A percentile compares a stretch with the other conserved stretches of the same genome.
phyloP scores from a whole-genome alignment of 805 yeast species.

The Saturnispora saitoi region DNA sequence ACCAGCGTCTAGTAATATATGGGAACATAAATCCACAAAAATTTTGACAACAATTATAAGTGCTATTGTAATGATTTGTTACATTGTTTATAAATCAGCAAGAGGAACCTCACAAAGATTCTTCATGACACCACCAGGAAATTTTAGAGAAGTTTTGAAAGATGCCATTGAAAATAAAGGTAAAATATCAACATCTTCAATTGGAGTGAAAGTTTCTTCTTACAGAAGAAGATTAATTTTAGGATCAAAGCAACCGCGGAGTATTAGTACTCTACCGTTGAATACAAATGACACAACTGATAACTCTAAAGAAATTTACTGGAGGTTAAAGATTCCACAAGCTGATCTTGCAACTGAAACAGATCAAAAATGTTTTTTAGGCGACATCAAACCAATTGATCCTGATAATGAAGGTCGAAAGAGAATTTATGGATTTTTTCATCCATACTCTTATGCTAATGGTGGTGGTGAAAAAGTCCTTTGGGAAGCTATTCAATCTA shows the following conservation, averaged over 20 bases:
- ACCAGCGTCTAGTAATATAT: neutral
- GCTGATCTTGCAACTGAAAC: conserved; percentile 17
- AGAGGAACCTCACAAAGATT: conserved; percentile 18
- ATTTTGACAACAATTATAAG: neutral
- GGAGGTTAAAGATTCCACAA: conserved; percentile 21
- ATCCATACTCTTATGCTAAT: conserved; percentile 91
- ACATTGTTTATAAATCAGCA: neutral
- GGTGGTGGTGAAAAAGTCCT: conserved; percentile 98
- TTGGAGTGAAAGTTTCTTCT: conserved; percentile 24
- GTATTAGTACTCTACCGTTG: conserved; percentile 29
- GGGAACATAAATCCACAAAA: neutral
- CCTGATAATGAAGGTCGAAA: conserved; percentile 31
- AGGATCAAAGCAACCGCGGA: conserved; percentile 25
- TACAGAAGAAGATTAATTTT: conserved; percentile 26
- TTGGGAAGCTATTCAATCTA: conserved; percentile 84
- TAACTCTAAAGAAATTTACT: conserved; percentile 13
- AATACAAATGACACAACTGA: conserved; percentile 12
- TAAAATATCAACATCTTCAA: conserved; percentile 11
- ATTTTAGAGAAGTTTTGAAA: conserved; percentile 21
- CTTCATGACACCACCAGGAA: conserved; percentile 22
- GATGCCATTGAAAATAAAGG: conserved; percentile 18
- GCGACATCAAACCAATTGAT: conserved; percentile 19
- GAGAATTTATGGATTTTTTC: conserved; percentile 75
- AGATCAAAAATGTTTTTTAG: conserved; percentile 16
- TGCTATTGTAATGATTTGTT: neutral